Percentiles rank a stretch among this genome's conserved stretches.
Conservation (phyloP, 1,139 yeast species). For the Arxiozyma telluris region DNA sequence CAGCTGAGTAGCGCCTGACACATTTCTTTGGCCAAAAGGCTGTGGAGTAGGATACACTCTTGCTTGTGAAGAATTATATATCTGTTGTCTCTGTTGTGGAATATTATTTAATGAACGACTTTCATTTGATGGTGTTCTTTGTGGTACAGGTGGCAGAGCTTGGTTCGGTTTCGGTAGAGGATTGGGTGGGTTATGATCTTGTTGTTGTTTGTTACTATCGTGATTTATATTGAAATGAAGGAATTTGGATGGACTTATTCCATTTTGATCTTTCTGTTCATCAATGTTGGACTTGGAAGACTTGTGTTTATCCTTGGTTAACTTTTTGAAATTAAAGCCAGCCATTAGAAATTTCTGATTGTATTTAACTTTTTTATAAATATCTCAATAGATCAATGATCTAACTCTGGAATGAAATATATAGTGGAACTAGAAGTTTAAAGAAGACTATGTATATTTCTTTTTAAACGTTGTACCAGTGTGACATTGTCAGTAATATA, state of each 20-base stretch:
- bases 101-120: neutral
- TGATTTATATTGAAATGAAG: constrained; percentile 5
- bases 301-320: constrained; percentile 18
- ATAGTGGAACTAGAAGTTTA: neutral
- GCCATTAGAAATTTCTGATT: constrained; percentile 19
- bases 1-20: constrained; percentile 24
- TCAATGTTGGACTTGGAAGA: neutral
- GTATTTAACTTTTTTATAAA: too few species aligned
- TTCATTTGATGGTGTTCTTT: neutral
- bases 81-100: constrained; percentile 5
- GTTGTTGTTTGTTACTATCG: neutral
- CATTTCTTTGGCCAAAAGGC: constrained; percentile 24
- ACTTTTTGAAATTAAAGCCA: constrained; percentile 28
- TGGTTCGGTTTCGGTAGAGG: constrained; percentile 1
- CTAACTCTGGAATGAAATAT: neutral
- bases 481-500: neutral
- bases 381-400: neutral
- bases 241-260: constrained; percentile 9
- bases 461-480: too few species aligned
- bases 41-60: constrained; percentile 25
- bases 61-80: constrained; percentile 3
- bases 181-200: neutral
- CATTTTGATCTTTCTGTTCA: constrained; percentile 6
- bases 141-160: neutral
- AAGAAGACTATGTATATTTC: neutral